Conservation (phyloP, 352 stramenopile species). For the Pythium monospermum region DNA sequence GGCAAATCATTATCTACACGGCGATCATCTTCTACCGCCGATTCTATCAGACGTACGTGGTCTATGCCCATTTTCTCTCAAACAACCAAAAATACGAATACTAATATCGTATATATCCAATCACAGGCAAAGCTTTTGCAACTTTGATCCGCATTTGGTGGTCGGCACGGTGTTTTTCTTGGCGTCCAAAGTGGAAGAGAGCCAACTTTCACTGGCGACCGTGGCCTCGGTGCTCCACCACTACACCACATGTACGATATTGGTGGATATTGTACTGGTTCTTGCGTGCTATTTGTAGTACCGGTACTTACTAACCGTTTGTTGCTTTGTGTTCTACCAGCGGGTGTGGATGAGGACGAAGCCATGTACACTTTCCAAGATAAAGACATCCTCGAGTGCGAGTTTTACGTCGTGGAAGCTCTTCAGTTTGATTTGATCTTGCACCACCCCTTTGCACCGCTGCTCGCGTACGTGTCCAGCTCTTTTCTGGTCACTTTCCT, state of each 20-base stretch:
- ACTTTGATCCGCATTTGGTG: slow-evolving; percentile 85
- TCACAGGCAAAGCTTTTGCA: slow-evolving; percentile 86
- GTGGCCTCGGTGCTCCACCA: slow-evolving; percentile 81
- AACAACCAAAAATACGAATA: no score
- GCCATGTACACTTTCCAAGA: slow-evolving; percentile 87
- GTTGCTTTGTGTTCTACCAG: no score
- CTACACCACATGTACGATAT: slow-evolving; percentile 84
- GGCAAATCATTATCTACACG: slow-evolving; percentile 90
- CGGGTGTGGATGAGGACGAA: slow-evolving; percentile 79
- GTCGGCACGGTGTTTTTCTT: slow-evolving; percentile 84
- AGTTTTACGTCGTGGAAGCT: slow-evolving; percentile 87
- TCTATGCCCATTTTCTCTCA: no score
- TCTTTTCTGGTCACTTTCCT: not conserved
- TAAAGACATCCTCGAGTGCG: slow-evolving; percentile 88
- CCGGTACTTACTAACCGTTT: no score
- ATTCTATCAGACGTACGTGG: slow-evolving; percentile 84
- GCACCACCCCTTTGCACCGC: slow-evolving; percentile 76
- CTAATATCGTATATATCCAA: not conserved
- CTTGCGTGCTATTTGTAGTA: not conserved
- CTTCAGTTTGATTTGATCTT: slow-evolving; percentile 87
- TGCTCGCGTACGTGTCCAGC: slow-evolving; percentile 57
- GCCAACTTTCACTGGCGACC: slow-evolving; percentile 71
- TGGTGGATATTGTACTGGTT: no score
- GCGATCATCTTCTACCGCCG: slow-evolving; percentile 87
- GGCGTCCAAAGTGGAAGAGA: slow-evolving; percentile 85